These are phyloP conservation scores for Ophiostoma triangulosporum DNA, from an alignment of 2,329 filamentous ascomycete genomes.

Conservation along the genomic window DNA sequence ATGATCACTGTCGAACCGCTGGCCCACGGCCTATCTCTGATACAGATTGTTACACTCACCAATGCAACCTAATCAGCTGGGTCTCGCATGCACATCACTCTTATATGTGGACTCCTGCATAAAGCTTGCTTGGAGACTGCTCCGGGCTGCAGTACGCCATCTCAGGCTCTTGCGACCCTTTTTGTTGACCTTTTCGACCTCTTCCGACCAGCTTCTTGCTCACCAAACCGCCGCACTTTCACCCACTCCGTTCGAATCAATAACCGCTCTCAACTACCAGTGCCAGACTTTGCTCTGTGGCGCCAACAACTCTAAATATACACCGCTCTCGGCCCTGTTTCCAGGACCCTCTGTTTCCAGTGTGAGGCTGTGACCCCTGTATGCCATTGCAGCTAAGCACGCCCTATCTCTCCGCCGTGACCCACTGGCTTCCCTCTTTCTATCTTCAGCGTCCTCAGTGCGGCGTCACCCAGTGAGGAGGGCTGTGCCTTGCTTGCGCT, in stretches of 20 bases:
- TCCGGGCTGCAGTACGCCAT: neutral
- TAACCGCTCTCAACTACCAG: no score
- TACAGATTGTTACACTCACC: no score
- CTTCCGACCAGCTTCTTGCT: no score
- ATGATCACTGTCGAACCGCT: neutral
- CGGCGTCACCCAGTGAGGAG: neutral
- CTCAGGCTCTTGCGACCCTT: no score
- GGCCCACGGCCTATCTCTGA: no score
- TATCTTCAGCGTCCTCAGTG: neutral
- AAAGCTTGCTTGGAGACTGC: constrained; percentile 2
- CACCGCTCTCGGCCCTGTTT: neutral
- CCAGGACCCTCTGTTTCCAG: neutral
- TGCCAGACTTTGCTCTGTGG: no score
- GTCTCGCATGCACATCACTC: constrained; percentile 5
- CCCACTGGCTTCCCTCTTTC: neutral
- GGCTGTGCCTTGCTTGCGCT: constrained; percentile 3
- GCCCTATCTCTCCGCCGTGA: neutral
- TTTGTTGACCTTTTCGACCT: no score
- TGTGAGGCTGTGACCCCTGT: neutral
- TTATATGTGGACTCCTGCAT: constrained; percentile 1
- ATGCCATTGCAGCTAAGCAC: neutral
- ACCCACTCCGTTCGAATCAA: no score
- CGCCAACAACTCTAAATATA: no score
- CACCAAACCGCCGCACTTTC: no score
- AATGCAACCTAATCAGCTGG: neutral